These are phyloP conservation scores for Marasmius fiardii DNA, from an alignment of 1,284 basidiomycete genomes.

Conservation along the genomic window DNA sequence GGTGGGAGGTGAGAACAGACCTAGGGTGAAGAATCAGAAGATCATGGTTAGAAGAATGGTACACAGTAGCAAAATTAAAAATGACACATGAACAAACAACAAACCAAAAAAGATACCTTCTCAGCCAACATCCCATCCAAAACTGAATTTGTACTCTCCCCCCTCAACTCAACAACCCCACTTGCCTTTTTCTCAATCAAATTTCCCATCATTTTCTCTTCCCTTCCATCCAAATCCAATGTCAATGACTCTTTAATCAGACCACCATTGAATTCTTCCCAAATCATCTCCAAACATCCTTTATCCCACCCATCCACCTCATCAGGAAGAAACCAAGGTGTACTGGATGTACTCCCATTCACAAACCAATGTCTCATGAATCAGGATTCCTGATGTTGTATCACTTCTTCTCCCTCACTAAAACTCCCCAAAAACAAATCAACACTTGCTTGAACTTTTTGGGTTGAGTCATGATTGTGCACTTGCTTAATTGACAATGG, in stretches of 20 bases:
- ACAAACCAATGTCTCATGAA: constrained; percentile 58
- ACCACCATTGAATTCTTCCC: constrained; percentile 24
- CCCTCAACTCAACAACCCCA: constrained; percentile 44
- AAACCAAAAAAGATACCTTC: constrained; percentile 52
- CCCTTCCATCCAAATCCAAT: neutral
- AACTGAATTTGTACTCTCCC: constrained; percentile 54
- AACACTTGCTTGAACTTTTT: no score
- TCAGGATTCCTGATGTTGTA: constrained; percentile 26
- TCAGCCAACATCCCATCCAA: constrained; percentile 55
- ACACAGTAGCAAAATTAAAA: constrained; percentile 5
- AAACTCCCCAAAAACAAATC: neutral
- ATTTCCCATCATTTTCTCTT: constrained; percentile 25
- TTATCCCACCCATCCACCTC: constrained; percentile 42
- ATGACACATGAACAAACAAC: constrained; percentile 3
- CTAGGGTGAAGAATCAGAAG: constrained; percentile 36
- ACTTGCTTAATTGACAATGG: no score
- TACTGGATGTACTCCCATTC: constrained; percentile 57
- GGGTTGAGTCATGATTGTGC: no score
- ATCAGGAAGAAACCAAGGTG: constrained; percentile 73
- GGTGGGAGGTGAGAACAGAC: constrained; percentile 76
- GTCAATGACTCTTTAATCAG: constrained; percentile 1
- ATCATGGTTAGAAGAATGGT: no score
- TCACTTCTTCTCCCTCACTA: neutral
- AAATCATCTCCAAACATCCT: constrained; percentile 40
- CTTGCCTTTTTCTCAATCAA: constrained; percentile 43